These are phyloP conservation scores for Sporisorium scitamineum DNA, from an alignment of 1,284 basidiomycete genomes.

Conservation along the genomic window DNA sequence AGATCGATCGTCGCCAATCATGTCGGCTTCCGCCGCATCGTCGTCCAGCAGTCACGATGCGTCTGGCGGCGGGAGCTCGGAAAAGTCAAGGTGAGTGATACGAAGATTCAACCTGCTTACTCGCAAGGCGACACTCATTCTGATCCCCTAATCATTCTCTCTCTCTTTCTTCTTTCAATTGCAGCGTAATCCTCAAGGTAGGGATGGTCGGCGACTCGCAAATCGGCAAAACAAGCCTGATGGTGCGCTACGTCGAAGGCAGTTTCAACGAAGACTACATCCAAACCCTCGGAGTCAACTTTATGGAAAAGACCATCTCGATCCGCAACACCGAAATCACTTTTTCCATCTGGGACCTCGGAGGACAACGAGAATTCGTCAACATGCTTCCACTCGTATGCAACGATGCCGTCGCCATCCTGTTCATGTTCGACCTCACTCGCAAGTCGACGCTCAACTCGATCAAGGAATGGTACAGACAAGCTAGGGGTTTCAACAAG, in stretches of 20 bases:
- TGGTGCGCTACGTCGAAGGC: conserved; percentile 80
- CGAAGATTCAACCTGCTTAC: not conserved
- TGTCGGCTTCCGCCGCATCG: conserved; percentile 42
- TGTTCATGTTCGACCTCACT: conserved; percentile 99
- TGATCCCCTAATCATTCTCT: not conserved
- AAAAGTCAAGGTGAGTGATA: conserved; percentile 34
- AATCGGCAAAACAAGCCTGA: conserved; percentile 96
- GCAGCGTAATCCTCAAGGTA: conserved; percentile 88
- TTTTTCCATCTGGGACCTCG: conserved; percentile 99
- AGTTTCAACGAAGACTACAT: conserved; percentile 88
- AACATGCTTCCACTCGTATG: conserved; percentile 97
- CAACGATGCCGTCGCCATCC: conserved; percentile 96
- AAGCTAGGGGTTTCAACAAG: conserved; percentile 95
- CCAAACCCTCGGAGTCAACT: conserved; percentile 94
- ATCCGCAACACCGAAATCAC: conserved; percentile 98
- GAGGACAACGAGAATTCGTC: conserved; percentile 96
- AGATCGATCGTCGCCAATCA: not conserved
- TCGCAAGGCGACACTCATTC: not conserved
- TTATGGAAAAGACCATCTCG: conserved; percentile 98
- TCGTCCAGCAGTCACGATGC: conserved; percentile 42
- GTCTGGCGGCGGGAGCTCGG: conserved; percentile 20
- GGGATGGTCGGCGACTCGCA: conserved; percentile 99
- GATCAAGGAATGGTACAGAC: conserved; percentile 99
- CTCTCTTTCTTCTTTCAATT: not conserved
- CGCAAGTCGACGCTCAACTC: conserved; percentile 96